These are phyloP conservation scores for Wallacemonas sp. DNA, from an alignment of 208 protist species.

Conservation along the genomic window DNA sequence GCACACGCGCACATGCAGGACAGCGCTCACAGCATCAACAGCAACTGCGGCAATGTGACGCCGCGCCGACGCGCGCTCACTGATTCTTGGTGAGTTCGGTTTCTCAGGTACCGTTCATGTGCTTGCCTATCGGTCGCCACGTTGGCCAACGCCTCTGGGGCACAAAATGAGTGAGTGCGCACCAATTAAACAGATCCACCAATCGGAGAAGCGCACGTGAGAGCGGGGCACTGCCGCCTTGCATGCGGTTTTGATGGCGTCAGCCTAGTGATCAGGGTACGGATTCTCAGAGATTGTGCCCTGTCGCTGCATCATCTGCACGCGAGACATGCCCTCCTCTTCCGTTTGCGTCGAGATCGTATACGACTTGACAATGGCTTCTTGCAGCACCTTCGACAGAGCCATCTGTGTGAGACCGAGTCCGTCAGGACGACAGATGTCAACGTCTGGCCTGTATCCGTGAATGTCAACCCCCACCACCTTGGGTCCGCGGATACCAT, in stretches of 20 bases:
- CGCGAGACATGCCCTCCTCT: constrained; percentile 71
- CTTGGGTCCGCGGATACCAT: constrained; percentile 69
- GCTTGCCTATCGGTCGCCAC: too few relatives aligned
- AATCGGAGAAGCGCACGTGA: too few relatives aligned
- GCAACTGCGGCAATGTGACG: too few relatives aligned
- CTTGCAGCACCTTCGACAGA: constrained; percentile 76
- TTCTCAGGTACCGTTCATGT: too few relatives aligned
- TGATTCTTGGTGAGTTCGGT: too few relatives aligned
- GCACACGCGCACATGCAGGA: too few relatives aligned
- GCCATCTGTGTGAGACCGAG: constrained; percentile 76
- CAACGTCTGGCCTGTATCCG: constrained; percentile 60
- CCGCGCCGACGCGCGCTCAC: too few relatives aligned
- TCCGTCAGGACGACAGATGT: constrained; percentile 55
- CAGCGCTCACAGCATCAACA: too few relatives aligned
- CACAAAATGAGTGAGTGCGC: too few relatives aligned
- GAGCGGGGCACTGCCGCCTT: neutral
- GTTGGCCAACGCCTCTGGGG: too few relatives aligned
- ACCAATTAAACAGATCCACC: too few relatives aligned
- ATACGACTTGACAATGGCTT: constrained; percentile 70
- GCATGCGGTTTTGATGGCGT: neutral
- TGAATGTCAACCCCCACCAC: constrained; percentile 81
- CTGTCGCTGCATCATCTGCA: constrained; percentile 83
- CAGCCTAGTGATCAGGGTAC: constrained; percentile 66
- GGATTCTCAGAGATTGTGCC: constrained; percentile 79
- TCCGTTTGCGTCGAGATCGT: constrained; percentile 78